Evolutionary conservation across 768 basidiomycete genomes (phyloP), one percentile per base, ranked within the genome.

Genomic region (Chalciporus sphaerocephalus): DNA sequence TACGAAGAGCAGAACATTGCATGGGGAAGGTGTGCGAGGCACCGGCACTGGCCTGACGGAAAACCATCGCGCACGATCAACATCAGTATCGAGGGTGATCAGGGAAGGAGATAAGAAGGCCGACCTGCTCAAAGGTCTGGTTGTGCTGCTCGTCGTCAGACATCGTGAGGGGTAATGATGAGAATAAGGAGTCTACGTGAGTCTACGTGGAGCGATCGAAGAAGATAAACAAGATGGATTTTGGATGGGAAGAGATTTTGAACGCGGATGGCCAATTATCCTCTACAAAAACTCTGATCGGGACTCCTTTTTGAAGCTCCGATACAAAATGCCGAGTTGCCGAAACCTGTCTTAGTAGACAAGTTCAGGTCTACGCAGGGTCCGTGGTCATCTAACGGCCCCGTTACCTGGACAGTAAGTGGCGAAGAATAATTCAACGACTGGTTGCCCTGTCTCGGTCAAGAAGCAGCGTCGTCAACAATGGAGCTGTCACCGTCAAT

Each of bases 1-100:
- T 88, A 68, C 85, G 86, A 55, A 98, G 87, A 60, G 92, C 93
- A 68, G 95, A 98, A 75, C 96, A 98, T 78, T 92, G 89, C 84
- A 81, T 87, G 57, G 88, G 88, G 74, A 64, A 88, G 63, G 89
- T 90, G 67, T 69, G 57, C 51, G 88, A 90, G 61, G 88, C 87
- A 54, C 84, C 85, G 50, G 88, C 78, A 64, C 56, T 74, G 59
- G 80, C 81, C 86, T 89, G 54, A 21, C 52, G 28, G 48, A 27
- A 44, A 36, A 47, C 32, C 30, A 58, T 58, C 56, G 47, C 35
- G 36, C 47, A 23, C 22, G 52, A 52, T 59, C 50, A 58, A 39
- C 32, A 32, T 32, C 4, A 32, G 51, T 9, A 41, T 43, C 53
- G n/a, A 20, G 3, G 20, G 40, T 24, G 51, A 52, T 44, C 42